Evolutionary conservation across 306 rosid genomes (phyloP).

Genomic region (Malus sylvestris): DNA sequence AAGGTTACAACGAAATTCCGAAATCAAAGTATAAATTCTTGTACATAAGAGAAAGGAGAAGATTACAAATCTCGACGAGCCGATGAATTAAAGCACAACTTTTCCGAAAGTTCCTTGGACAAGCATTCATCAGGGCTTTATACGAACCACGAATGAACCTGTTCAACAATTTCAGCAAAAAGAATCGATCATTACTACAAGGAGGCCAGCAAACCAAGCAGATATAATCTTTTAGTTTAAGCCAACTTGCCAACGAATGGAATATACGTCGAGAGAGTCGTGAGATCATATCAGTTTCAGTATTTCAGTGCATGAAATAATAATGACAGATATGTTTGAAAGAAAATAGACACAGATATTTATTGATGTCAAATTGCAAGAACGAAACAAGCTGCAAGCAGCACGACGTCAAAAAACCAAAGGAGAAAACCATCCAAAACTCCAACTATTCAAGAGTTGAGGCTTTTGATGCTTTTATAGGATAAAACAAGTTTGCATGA

Average conservation of each 20-base stretch:
- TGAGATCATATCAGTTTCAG: neutral
- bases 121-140: constrained; percentile 53
- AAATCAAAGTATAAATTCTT: neutral
- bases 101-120: neutral
- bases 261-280: neutral
- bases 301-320: neutral
- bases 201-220: constrained; percentile 6
- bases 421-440: neutral
- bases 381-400: neutral
- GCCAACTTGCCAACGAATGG: neutral
- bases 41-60: neutral
- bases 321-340: neutral
- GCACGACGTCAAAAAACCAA: neutral
- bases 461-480: neutral
- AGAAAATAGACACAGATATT: neutral
- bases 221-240: neutral
- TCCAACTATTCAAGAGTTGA: neutral
- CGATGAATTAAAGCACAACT: neutral
- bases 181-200: constrained; percentile 1
- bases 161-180: constrained; percentile 16
- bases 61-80: constrained; percentile 5
- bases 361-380: neutral
- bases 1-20: neutral
- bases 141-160: constrained; percentile 94
- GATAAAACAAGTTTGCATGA: neutral